phyloP scores from a whole-genome alignment of 2,329 filamentous ascomycete genomes.

The Botrytis galanthina region DNA sequence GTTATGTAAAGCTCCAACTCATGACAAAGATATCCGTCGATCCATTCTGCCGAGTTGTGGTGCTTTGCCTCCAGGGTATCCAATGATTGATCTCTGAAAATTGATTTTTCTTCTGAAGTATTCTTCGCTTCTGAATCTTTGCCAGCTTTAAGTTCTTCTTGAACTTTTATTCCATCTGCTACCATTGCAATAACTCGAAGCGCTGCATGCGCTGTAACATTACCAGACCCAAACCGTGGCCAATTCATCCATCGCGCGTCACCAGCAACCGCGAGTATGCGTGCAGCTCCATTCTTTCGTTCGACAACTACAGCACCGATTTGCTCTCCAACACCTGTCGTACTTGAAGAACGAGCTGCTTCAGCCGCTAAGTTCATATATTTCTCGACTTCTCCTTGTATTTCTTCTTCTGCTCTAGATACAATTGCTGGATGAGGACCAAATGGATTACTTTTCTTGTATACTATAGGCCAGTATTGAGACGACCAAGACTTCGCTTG shows the following conservation, averaged over 20 bases:
- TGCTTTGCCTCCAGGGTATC: constrained; percentile 59
- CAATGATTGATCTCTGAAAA: constrained; percentile 67
- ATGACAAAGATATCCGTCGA: constrained; percentile 87
- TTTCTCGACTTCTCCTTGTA: constrained; percentile 59
- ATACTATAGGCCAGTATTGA: constrained; percentile 80
- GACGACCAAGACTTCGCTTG: constrained; percentile 73
- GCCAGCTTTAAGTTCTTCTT: constrained; percentile 28
- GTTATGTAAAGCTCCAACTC: constrained; percentile 91
- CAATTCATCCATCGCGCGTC: constrained; percentile 69
- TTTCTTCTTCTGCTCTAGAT: constrained; percentile 65
- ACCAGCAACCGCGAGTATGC: constrained; percentile 67
- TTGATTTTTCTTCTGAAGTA: constrained; percentile 41
- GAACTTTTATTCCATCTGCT: constrained; percentile 52
- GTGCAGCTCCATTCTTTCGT: constrained; percentile 33
- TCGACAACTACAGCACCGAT: constrained; percentile 77
- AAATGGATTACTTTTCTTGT: constrained; percentile 83
- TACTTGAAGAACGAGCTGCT: constrained; percentile 59
- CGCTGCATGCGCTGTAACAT: constrained; percentile 75
- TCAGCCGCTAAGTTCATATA: constrained; percentile 68
- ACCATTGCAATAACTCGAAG: constrained; percentile 82
- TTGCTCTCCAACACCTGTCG: constrained; percentile 60
- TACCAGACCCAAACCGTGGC: constrained; percentile 53
- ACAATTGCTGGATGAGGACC: constrained; percentile 79
- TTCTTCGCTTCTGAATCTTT: constrained; percentile 33
- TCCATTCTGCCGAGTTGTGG: constrained; percentile 61